These are phyloP conservation scores for Boletus pseudopeckii DNA, from an alignment of 768 basidiomycete genomes.

Conservation along the genomic window DNA sequence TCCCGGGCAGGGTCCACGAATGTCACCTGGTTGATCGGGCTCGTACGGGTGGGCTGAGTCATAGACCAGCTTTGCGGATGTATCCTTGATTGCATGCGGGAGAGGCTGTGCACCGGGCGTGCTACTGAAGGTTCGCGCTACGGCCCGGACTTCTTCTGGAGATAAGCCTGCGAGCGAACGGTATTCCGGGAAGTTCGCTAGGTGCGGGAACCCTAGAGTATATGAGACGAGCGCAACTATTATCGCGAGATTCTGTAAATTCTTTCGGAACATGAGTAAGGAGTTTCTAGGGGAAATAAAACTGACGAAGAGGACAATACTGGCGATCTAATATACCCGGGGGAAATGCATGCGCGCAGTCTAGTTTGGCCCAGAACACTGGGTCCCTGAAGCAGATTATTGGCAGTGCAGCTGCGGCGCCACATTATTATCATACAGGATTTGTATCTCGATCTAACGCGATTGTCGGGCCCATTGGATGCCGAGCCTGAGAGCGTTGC, in stretches of 20 bases:
- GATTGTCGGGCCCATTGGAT: neutral
- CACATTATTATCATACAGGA: too few species aligned
- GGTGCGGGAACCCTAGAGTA: slow-evolving; percentile 9
- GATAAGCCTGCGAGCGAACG: slow-evolving; percentile 22
- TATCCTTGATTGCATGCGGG: slow-evolving; percentile 24
- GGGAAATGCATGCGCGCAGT: neutral
- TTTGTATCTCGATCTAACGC: neutral
- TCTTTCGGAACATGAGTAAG: neutral
- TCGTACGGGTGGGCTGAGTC: slow-evolving; percentile 16
- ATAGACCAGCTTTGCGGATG: slow-evolving; percentile 21
- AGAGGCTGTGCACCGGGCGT: slow-evolving; percentile 24
- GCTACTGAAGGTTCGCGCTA: slow-evolving; percentile 11
- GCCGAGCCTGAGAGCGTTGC: neutral
- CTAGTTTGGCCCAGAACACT: neutral
- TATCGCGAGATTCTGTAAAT: slow-evolving; percentile 4
- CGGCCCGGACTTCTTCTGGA: slow-evolving; percentile 8
- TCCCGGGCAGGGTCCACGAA: slow-evolving; percentile 27
- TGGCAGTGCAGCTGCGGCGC: neutral
- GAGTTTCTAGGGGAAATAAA: too few species aligned
- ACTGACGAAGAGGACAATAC: neutral
- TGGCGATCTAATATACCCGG: neutral
- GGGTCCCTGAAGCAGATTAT: neutral
- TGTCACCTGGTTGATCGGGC: slow-evolving; percentile 15
- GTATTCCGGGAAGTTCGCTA: slow-evolving; percentile 14
- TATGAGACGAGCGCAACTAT: slow-evolving; percentile 4